Evolutionary conservation across 2,329 filamentous ascomycete species (phyloP), one percentile per base, ranked within the genome.

Genomic region (Fusarium falciforme): DNA sequence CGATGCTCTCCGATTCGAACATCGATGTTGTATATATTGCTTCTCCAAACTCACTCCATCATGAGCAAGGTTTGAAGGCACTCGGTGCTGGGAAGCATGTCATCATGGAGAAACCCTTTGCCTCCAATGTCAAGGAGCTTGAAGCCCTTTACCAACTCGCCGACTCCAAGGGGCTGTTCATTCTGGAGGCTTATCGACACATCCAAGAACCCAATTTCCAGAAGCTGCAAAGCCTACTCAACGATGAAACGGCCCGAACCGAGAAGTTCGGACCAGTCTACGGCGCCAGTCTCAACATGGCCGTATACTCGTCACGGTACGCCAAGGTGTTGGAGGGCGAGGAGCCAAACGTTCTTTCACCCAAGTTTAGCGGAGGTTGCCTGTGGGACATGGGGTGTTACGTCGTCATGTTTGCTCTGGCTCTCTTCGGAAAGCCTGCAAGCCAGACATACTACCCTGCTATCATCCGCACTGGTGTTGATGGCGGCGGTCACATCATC

Each of bases 171-270:
- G 40, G 33, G 4, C 27, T 73, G 0, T 65, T 73, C 6, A 61
- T 75, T 9, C n/a, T 75, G 0, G 70, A 75, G n/a, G 73, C 73
- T 10, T 75, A 71, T 1, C 67, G 73, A 5, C 73, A 75, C 20
- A 75, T 75, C 2, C 73, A 75, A 27, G 73, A 75, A n/a, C 73
- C 73, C 22, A 75, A 75, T 42, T 75, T 75, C 52, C 64, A 74
- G 12, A 68, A 33, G 22, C 40, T 75, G 2, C 73, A 75, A 17
- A 54, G 22, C 1, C 20, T 75, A 2, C 54, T 75, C n/a, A 64
- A 75, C 8, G 60, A 75, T 12, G 70, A 69, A 5, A 74, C 73
- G 22, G 52, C 49, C 0, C 59, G 73, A 1, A 44, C 33, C 0
- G 64, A 73, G 17, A 75, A 42, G 9, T 67, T 75, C 2, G 73